Evolutionary conservation across 768 basidiomycete genomes (phyloP), one percentile per base, ranked within the genome.

Genomic region (Dentipellis sp.): DNA sequence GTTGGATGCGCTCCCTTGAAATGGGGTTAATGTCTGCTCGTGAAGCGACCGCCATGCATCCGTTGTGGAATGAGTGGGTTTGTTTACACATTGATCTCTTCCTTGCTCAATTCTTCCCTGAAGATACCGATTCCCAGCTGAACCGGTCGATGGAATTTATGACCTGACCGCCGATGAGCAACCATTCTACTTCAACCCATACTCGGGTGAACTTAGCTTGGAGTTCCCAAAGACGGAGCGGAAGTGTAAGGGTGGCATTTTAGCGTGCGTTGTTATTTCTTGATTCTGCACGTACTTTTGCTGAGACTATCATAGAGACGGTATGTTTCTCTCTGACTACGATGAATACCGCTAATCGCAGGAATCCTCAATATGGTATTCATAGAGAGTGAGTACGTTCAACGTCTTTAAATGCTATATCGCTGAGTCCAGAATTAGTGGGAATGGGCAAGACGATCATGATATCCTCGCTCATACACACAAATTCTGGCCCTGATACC

Each of bases 391-490:
- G n/a, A 45, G 42, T 45, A 17, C 42, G 16, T 45, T 19, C 40
- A n/a, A 42, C n/a, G 2, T n/a, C n/a, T 29, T 29, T 3, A 29
- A 29, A 29, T 6, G 17, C 42, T n/a, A 45, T 45, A 29, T 29
- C 6, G 11, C 59, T 29, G 12, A 62, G 8, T 36, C 46, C 48
- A 56, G 40, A 42, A 59, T 45, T 53, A 91, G 90, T 94, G 91
- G 91, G 91, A n/a, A 88, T 94, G 82, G 92, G 92, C 7, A 94
- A 94, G 72, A 92, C 91, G 0, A 93, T 94, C 61, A 94, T 94
- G 90, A 69, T 97, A 36, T 90, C 93, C 1, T 84, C 91, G 10
- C 79, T 97, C 52, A 88, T 97, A 22, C 93, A 94, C 59, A 84
- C 82, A 10, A 91, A 86, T 61, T 79, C 77, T 48, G 78, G 72